Percentiles rank a stretch among this genome's conserved stretches.
phyloP scores from a whole-genome alignment of 106 monocot genomes.

The Narthecium ossifragum region DNA sequence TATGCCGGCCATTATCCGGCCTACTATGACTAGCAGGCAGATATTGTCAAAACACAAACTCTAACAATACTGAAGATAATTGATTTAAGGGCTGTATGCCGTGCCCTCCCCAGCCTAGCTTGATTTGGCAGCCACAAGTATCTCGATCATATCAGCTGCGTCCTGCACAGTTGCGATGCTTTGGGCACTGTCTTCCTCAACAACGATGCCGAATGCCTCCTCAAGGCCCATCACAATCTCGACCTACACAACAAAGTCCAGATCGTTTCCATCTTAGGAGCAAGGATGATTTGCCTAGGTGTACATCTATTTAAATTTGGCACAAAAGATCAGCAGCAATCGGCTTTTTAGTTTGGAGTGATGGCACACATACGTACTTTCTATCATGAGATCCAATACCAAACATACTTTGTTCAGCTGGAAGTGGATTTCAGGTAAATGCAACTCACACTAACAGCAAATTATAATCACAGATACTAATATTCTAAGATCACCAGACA shows the following conservation, averaged over 20 bases:
- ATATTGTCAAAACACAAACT: too few relatives aligned
- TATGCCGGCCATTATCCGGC: too few relatives aligned
- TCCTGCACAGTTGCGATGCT: conserved; percentile 45
- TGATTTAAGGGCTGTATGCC: too few relatives aligned
- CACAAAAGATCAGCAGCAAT: too few relatives aligned
- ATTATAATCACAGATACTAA: neutral
- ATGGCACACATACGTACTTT: too few relatives aligned
- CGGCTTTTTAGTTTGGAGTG: too few relatives aligned
- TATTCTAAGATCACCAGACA: too few relatives aligned
- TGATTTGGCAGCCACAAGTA: conserved; percentile 22
- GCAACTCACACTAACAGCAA: neutral
- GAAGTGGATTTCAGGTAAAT: neutral
- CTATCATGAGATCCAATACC: neutral
- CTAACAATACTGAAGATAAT: too few relatives aligned
- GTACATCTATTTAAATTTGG: neutral
- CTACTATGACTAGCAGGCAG: too few relatives aligned
- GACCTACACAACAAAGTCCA: conserved; percentile 18
- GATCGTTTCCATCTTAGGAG: neutral
- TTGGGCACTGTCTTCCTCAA: conserved; percentile 52
- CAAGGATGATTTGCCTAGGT: neutral
- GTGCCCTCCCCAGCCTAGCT: too few relatives aligned
- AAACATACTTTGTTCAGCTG: neutral
- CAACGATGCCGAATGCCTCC: conserved; percentile 47
- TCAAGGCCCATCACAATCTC: conserved; percentile 65
- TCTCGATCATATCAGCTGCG: conserved; percentile 55